A percentile compares a stretch with the other conserved stretches of the same genome.
These are phyloP conservation scores for Xylaria sp. DNA, from an alignment of 2,329 filamentous ascomycete species.

Conservation along the genomic window DNA sequence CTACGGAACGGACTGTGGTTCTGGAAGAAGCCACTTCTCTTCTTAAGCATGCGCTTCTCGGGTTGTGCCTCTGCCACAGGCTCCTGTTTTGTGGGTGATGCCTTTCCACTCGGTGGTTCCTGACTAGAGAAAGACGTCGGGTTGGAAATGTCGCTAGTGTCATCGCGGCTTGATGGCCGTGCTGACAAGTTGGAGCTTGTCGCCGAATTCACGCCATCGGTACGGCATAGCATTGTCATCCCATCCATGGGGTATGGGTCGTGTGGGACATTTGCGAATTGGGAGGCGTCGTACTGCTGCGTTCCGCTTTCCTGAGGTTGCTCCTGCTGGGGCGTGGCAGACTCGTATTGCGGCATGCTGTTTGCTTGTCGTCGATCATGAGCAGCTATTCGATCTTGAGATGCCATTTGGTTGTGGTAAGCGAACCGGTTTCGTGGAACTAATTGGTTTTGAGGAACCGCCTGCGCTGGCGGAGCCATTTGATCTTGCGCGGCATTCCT, in stretches of 20 bases:
- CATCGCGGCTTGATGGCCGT: slow-evolving; percentile 82
- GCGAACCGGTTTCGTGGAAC: background rate
- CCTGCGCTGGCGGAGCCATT: background rate
- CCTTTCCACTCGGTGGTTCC: slow-evolving; percentile 73
- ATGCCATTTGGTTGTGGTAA: background rate
- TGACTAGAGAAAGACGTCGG: slow-evolving; percentile 87
- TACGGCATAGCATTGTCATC: slow-evolving; percentile 95
- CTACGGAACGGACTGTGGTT: slow-evolving; percentile 90
- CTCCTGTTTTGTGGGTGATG: slow-evolving; percentile 71
- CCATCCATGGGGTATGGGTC: slow-evolving; percentile 94
- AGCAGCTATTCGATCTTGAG: background rate
- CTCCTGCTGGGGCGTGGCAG: slow-evolving; percentile 20
- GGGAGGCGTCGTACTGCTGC: slow-evolving; percentile 52
- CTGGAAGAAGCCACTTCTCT: slow-evolving; percentile 87
- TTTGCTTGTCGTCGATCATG: slow-evolving; percentile 19
- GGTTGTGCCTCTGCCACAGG: slow-evolving; percentile 52
- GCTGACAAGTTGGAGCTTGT: slow-evolving; percentile 53
- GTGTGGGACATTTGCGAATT: slow-evolving; percentile 76
- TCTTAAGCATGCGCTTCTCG: slow-evolving; percentile 69
- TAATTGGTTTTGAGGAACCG: background rate
- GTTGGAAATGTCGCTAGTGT: slow-evolving; percentile 87
- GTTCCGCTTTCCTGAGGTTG: slow-evolving; percentile 27
- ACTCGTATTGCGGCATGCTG: slow-evolving; percentile 12
- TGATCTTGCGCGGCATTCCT: background rate
- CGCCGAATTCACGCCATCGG: slow-evolving; percentile 62